Evolutionary conservation across 352 stramenopile species (phyloP), one percentile per base, ranked within the genome.

Genomic region (Phytophthora pinifolia): DNA sequence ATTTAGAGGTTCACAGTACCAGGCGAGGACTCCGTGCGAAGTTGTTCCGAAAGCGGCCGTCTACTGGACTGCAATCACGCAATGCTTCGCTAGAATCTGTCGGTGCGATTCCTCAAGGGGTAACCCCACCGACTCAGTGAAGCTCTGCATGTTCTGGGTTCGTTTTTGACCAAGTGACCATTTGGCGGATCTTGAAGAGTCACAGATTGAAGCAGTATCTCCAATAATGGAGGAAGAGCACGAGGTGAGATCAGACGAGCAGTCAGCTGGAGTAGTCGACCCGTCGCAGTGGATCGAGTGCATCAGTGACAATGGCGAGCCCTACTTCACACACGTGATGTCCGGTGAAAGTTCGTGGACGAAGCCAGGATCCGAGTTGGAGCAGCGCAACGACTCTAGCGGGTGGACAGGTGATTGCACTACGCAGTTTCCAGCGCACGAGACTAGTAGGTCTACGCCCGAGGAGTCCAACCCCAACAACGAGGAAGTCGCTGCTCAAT

Each of bases 291-390:
- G 77, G 74, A 48, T 69, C 4, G 50, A 73, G 49, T 76, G 65
- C 45, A 32, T 49, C n/a, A 81, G 63, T 14, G 70, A 68, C 10
- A 59, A 67, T 36, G 72, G 70, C n/a, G 67, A 82, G 14, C 46
- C 25, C 10, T 86, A 84, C 58, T 83, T 70, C 41, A 67, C 39
- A 17, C 77, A 85, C 38, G 31, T 69, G 1, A 30, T 33, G n/a
- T 80, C 65, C 6, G 70, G 62, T 22, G 77, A 81, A 47, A 80
- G 73, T 27, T 65, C 59, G 20, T 86, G 77, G 77, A 52, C 58
- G 10, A 57, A 69, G 4, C 73, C 72, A 10, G 32, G 15, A 17
- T 48, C 34, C 2, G 45, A 65, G 13, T n/a, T 43, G n/a, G 35
- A 63, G 20, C 30, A 60, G 20, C 32, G 33, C 1, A 29, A 56